phyloP scores from a whole-genome alignment of 495 filamentous ascomycete genomes.

The Penicillium argentinense region DNA sequence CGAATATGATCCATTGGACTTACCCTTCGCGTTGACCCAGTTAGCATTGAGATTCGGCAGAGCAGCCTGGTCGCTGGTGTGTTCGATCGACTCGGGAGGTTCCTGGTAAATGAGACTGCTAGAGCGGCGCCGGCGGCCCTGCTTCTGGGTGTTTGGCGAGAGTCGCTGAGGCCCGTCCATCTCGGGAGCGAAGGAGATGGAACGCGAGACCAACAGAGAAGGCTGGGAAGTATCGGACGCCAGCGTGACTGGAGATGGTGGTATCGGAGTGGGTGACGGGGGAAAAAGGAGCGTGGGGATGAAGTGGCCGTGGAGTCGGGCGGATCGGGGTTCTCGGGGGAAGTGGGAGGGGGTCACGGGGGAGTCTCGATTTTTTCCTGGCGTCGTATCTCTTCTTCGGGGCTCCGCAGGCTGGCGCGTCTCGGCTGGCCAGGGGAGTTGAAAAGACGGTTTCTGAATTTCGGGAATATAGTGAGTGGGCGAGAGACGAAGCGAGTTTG shows the following conservation, averaged over 20 bases:
- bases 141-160: conserved; percentile 55
- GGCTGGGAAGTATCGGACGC: conserved; percentile 69
- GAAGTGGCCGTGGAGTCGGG: conserved; percentile 31
- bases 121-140: conserved; percentile 80
- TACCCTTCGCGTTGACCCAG: conserved; percentile 99
- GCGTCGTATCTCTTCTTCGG: background rate
- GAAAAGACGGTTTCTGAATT: too few relatives aligned
- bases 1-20: conserved; percentile 21
- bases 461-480: too few relatives aligned
- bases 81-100: conserved; percentile 89
- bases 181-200: conserved; percentile 77
- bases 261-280: conserved; percentile 9
- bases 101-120: conserved; percentile 97
- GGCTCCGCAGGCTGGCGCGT: too few relatives aligned
- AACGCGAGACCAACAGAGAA: conserved; percentile 74
- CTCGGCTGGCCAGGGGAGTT: too few relatives aligned
- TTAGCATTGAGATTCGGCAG: conserved; percentile 95
- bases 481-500: too few relatives aligned
- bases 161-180: conserved; percentile 60
- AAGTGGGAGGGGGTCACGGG: conserved; percentile 28
- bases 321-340: conserved; percentile 25
- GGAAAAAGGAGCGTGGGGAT: conserved; percentile 32
- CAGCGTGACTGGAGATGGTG: conserved; percentile 22
- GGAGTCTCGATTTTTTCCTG: conserved; percentile 8
- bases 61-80: conserved; percentile 91